These are phyloP conservation scores for Fusarium sp. DNA, from an alignment of 2,329 filamentous ascomycete species.

Conservation along the genomic window DNA sequence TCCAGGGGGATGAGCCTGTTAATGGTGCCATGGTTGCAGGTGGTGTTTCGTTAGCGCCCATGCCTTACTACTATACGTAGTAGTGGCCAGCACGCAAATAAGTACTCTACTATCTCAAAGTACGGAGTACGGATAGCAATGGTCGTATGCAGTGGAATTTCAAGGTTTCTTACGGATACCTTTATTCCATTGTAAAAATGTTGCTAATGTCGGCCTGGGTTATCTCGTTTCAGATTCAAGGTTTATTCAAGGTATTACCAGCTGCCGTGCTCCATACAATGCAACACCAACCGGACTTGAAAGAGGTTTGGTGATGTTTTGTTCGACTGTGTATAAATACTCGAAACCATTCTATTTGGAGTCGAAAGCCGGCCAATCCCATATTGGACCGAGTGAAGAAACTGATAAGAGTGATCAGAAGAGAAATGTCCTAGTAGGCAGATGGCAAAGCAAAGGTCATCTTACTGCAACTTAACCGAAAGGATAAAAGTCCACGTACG, in stretches of 20 bases:
- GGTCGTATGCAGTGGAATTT: conserved; percentile 4
- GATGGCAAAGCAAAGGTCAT: background rate
- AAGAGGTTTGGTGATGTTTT: conserved; percentile 5
- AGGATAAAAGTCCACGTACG: conserved; percentile 28
- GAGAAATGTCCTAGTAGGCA: background rate
- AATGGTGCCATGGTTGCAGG: conserved; percentile 21
- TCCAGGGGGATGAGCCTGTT: conserved; percentile 12
- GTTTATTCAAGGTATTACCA: conserved; percentile 14
- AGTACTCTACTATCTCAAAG: conserved; percentile 6
- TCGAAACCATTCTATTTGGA: conserved; percentile 20
- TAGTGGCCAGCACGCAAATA: background rate
- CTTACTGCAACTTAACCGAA: conserved; percentile 7
- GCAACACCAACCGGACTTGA: conserved; percentile 12
- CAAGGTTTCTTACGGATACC: conserved; percentile 22
- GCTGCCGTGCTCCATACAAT: conserved; percentile 3
- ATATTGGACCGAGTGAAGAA: conserved; percentile 1
- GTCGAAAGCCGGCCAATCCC: conserved; percentile 8
- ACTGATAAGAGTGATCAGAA: conserved; percentile 2
- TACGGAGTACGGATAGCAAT: background rate
- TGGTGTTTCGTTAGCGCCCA: conserved; percentile 11
- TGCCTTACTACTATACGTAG: background rate
- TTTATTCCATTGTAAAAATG: conserved; percentile 23
- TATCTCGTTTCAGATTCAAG: conserved; percentile 31
- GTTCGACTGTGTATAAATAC: background rate
- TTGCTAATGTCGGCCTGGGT: conserved; percentile 14